A percentile compares a stretch with the other conserved stretches of the same genome.
phyloP scores from a whole-genome alignment of 169 alveolate species.

The Cryptosporidium sp. region DNA sequence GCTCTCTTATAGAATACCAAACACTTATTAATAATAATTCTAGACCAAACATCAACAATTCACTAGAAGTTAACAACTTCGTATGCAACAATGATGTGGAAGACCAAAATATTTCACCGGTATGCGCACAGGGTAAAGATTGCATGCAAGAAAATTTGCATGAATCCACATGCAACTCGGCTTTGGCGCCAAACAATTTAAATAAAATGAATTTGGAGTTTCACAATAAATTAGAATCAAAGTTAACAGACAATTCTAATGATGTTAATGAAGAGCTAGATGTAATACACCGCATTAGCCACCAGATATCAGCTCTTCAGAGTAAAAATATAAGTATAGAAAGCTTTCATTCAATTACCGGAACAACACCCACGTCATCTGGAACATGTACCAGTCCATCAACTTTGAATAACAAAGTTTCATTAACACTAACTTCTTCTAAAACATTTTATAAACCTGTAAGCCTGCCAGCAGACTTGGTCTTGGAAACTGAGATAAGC shows the following conservation, averaged over 20 bases:
- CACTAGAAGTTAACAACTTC: background rate
- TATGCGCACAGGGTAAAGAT: background rate
- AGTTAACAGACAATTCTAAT: background rate
- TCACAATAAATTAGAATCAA: background rate
- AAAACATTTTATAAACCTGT: conserved; percentile 20
- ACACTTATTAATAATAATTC: background rate
- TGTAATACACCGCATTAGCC: conserved; percentile 47
- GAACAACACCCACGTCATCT: conserved; percentile 54
- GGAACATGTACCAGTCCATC: conserved; percentile 14
- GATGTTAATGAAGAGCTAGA: conserved; percentile 11
- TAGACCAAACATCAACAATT: background rate
- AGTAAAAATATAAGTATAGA: conserved; percentile 46
- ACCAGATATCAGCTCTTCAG: conserved; percentile 35
- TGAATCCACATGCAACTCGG: background rate
- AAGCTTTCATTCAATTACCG: conserved; percentile 36
- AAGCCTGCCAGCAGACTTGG: conserved; percentile 15
- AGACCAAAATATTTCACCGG: background rate
- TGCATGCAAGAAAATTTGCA: conserved; percentile 19
- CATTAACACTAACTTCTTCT: background rate
- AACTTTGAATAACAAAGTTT: background rate
- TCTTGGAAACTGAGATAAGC: conserved; percentile 30
- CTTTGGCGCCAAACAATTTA: background rate
- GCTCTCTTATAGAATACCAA: conserved; percentile 20
- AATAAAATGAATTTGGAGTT: background rate
- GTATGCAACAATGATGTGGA: background rate